A percentile compares a stretch with the other conserved stretches of the same genome.
phyloP scores from a whole-genome alignment of 768 basidiomycete genomes.

The Myochromella boudieri region DNA sequence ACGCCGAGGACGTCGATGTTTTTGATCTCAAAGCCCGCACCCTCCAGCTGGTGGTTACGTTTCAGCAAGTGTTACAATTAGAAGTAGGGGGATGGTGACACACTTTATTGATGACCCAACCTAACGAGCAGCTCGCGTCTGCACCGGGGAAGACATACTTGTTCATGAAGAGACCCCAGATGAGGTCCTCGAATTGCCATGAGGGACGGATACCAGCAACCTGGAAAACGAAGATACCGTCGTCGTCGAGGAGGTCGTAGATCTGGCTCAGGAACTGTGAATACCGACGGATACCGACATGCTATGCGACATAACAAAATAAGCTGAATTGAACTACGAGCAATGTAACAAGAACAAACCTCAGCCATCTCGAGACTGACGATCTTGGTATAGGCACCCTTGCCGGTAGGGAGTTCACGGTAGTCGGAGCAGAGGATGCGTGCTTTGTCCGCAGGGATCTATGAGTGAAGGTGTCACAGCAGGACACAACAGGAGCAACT shows the following conservation, averaged over 20 bases:
- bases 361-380: conserved; percentile 98
- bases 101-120: conserved; percentile 82
- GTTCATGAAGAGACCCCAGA: conserved; percentile 98
- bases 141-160: conserved; percentile 99
- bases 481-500: background rate
- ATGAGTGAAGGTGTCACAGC: background rate
- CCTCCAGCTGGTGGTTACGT: conserved; percentile 60
- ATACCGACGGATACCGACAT: conserved; percentile 95
- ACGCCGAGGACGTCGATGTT: conserved; percentile 96
- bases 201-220: conserved; percentile 93
- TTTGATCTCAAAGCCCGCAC: conserved; percentile 95
- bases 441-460: conserved; percentile 65
- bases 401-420: conserved; percentile 80
- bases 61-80: too few relatives aligned
- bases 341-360: conserved; percentile 36
- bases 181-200: conserved; percentile 99
- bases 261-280: conserved; percentile 86
- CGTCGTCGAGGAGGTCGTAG: conserved; percentile 90
- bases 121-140: conserved; percentile 92
- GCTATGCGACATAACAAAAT: conserved; percentile 44
- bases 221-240: conserved; percentile 93
- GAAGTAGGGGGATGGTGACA: too few relatives aligned
- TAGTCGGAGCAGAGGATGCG: conserved; percentile 93
- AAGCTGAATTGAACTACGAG: background rate
- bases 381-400: conserved; percentile 86